These are phyloP conservation scores for Termitomyces sp. DNA, from an alignment of 1,284 basidiomycete species.

Conservation along the genomic window DNA sequence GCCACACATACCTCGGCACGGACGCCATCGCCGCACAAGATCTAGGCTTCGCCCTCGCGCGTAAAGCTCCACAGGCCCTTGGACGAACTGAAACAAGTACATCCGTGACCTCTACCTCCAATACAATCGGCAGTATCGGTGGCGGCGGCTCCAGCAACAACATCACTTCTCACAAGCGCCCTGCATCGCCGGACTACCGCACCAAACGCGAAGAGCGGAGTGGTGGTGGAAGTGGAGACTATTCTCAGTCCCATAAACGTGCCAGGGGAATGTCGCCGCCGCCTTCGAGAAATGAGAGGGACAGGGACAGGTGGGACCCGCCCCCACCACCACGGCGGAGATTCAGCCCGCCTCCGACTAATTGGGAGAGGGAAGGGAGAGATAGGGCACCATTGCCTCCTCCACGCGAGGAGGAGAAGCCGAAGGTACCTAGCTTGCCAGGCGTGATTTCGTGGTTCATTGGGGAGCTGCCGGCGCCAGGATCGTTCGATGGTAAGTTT, in stretches of 20 bases:
- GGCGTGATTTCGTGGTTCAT: conserved; percentile 77
- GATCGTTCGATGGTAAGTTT: conserved; percentile 71
- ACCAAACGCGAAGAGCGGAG: conserved; percentile 28
- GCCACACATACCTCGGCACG: conserved; percentile 84
- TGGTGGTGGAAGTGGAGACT: conserved; percentile 22
- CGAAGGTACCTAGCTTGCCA: conserved; percentile 52
- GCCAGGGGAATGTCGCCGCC: conserved; percentile 46
- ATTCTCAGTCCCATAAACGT: conserved; percentile 47
- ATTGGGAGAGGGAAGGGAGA: conserved; percentile 43
- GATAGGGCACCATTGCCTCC: conserved; percentile 28
- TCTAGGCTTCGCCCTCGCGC: conserved; percentile 68
- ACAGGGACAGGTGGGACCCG: conserved; percentile 37
- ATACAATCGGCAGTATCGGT: background rate
- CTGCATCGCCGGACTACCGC: conserved; percentile 42
- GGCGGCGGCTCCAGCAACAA: background rate
- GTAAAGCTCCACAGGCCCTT: conserved; percentile 34
- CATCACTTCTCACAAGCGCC: conserved; percentile 33
- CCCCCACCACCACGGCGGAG: conserved; percentile 34
- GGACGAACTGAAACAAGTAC: conserved; percentile 47
- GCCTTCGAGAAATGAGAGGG: conserved; percentile 7
- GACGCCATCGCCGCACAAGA: conserved; percentile 89
- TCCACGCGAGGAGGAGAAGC: conserved; percentile 50
- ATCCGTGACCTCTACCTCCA: conserved; percentile 27
- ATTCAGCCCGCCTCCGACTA: conserved; percentile 33
- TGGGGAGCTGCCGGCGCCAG: conserved; percentile 65